Evolutionary conservation across 805 yeast genomes (phyloP), one percentile per base, ranked within the genome.

Genomic region (Barnettozyma pratensis): DNA sequence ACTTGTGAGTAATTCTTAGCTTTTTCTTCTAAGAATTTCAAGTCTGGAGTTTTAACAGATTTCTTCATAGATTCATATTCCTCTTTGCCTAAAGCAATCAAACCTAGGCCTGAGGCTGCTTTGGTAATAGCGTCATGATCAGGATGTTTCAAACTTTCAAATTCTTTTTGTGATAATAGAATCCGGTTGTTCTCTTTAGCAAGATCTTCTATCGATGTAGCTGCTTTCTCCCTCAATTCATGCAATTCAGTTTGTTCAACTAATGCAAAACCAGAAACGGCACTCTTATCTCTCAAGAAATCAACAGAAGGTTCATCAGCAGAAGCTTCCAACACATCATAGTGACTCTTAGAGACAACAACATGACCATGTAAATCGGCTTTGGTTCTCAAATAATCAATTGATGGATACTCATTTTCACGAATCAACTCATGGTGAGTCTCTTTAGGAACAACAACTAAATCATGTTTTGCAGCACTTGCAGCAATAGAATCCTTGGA

Each of bases 311-410:
- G 54, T n/a, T 40, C 35, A 5, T 42, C 48, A 39, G 42, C 3
- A 11, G 41, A 41, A 1, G 52, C 28, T 26, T 58, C 52, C 37
- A 67, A 44, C 1, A 48, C 45, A 35, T 60, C 54, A 31, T 60
- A 56, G 14, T 63, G 63, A 7, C 51, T 50, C n/a, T 46, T 48
- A 14, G 57, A 49, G 6, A 69, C 50, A 28, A 68, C 48, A 37
- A 52, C 51, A 36, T 59, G 56, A 26, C 60, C 61, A 36, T 58
- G 51, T 2, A 49, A 46, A 35, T 44, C 49, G 30, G 61, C 55
- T 49, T 51, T 49, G 19, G 52, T 39, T 35, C 44, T 45, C 44
- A 68, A 39, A 35, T 53, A 48, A 2, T 59, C 63, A 7, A 60
- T 7, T 3, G 64, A 50, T 37, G 72, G 71, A 8, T 50, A 31